Evolutionary conservation across 179 eudicot genomes (phyloP), one percentile per base, ranked within the genome.

Genomic region (Camellia oleifera): DNA sequence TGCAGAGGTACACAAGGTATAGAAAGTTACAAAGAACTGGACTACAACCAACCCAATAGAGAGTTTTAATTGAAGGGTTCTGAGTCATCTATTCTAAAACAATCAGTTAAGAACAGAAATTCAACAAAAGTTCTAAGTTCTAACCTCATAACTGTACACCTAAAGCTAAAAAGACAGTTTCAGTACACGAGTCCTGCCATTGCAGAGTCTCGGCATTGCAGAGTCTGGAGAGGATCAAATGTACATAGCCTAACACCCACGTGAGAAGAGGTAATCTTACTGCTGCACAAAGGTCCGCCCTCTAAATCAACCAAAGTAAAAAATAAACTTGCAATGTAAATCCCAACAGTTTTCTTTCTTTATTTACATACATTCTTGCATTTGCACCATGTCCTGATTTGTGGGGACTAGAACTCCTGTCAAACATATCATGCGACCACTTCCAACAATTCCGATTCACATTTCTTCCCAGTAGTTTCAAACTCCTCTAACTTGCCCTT

Each of bases 381-480:
- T 13, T 50, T 56, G 26, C 44, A 11, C 6, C 2, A 61, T 61
- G 6, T 17, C 7, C 15, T 61, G 65, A 4, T 17, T 61, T 4
- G 20, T 15, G 23, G 23, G 65, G 20, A 61, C 65, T 61, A 56
- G 9, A 61, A 61, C 23, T 26, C 13, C 54, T 61, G 56, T 57
- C 8, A 18, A 68, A 61, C 42, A 42, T 57, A 17, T 68, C 81
- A 81, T 4, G 76, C 76, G 26, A 58, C 75, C 53, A 79, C 78
- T 63, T 78, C 87, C 78, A 66, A 52, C 17, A 62, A n/a, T 74
- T 84, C 82, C 72, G 77, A 77, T 77, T 82, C 93, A 62, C 77
- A 81, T 40, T 73, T 77, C 72, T 69, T 69, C 53, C 66, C 87
- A 65, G 74, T 82, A 75, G 73, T 82, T 78, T 80, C 88, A n/a